Base-by-base conservation (phyloP, 2,329 filamentous ascomycete species). In the Fusarium solani-melongenae region DNA sequence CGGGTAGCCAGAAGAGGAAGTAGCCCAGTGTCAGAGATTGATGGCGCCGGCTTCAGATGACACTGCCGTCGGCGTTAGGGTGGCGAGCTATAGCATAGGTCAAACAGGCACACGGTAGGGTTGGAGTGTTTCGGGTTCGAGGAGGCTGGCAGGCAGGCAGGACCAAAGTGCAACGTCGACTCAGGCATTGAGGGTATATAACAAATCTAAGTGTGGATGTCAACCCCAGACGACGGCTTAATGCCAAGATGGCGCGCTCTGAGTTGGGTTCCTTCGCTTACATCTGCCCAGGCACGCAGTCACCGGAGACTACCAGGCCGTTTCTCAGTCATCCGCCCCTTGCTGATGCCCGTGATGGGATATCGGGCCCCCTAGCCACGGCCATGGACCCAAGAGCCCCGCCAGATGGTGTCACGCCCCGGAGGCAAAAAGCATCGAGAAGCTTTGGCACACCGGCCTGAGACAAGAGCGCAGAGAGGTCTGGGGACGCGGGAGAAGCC, bases 111-210 rank as follows among this genome's bases (percentile, higher is more conserved):
- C 64, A 61, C 72, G 69, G 68, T 67, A 66, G 67, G 67, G 66
- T 75, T 74, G 67, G 71, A 66, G 69, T 70, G 76, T 78, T 78
- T 78, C 76, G 76, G 72, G 67, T 78, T 75, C 15, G 65, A 71
- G 60, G 62, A 70, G 66, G 62, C 60, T 68, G 64, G 71, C 63
- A 70, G 66, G 62, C 57, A 64, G 64, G 66, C 61, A 63, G 63
- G 59, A 73, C 38, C 27, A 63, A 65, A 64, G 55, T 73, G 64
- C 65, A 70, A 74, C 67, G 65, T 65, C 70, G 63, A 67, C 64
- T 70, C 73, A 74, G 76, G 74, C 67, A 71, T 67, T 49, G 64
- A 77, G 64, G 71, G 69, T 78, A 78, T 78, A 78, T 78, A 78
- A 76, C 70, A 68, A 46, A 67, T 70, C 63, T 62, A 71, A 60